Evolutionary conservation across 177 flowering plant genomes (phyloP), one percentile per base, ranked within the genome.

Genomic region (Telopea speciosissima): DNA sequence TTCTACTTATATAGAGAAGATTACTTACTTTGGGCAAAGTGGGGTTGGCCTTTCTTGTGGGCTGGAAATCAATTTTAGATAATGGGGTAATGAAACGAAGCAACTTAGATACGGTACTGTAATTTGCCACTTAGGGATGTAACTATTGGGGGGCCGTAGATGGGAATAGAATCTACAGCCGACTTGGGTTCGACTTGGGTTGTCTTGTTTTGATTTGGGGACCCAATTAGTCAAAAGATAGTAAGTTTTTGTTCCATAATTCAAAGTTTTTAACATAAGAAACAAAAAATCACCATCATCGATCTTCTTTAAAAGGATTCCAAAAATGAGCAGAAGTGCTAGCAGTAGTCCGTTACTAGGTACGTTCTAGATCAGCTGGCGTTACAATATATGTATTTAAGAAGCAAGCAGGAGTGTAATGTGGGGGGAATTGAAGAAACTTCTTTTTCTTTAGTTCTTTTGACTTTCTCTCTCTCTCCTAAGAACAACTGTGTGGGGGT

Each of bases 1-100:
- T 58, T 40, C 61, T 59, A 40, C 66, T 66, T 72, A 67, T 72
- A 72, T 72, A 72, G 74, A 62, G 58, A n/a, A 63, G 23, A 36
- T 56, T 33, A 49, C 56, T 56, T 9, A 5, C 21, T 61, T 16
- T 28, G 26, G n/a, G 19, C 0, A 10, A 24, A 28, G 66, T 6
- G 40, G 19, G 3, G 22, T 4, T 54, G 28, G 36, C 22, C 24
- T 60, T 12, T 49, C 16, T 49, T 8, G 2, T 49, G 19, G 44
- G 44, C 42, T 25, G 23, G 23, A 31, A 65, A 0, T 0, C n/a
- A 63, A 49, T 19, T 63, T 28, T 16, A 49, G 28, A 70, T 3
- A 13, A 61, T 17, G 59, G 12, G 3, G 0, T 36, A 3, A 36
- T 3, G 24, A 40, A 66, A 36, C 3, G 31, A 17, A 0, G 23